Conservation (phyloP, 208 protist species). For the Leishmania major region DNA sequence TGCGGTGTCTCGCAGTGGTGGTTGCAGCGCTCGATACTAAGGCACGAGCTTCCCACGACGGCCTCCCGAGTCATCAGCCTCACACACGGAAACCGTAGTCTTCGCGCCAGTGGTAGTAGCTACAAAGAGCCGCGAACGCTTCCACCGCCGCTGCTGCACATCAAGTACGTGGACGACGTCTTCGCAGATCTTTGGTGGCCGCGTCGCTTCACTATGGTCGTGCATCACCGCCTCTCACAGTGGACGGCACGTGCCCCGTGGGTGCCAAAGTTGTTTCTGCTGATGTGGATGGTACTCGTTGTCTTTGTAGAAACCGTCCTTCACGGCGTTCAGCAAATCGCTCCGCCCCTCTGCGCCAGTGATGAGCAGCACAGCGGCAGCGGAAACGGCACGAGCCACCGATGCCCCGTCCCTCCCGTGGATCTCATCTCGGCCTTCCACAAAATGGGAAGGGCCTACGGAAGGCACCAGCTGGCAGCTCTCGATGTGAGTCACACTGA, state of each 20-base stretch:
- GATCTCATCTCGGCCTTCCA: conserved; percentile 20
- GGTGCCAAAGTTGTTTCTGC: conserved; percentile 8
- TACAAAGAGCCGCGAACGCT: not conserved
- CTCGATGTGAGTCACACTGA: conserved; percentile 58
- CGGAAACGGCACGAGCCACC: not conserved
- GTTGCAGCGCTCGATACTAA: conserved; percentile 43
- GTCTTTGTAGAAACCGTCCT: conserved; percentile 7
- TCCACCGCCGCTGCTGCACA: conserved; percentile 15
- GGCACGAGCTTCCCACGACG: conserved; percentile 38
- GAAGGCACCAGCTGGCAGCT: conserved; percentile 24
- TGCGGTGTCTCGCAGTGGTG: conserved; percentile 50
- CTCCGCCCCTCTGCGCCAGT: not conserved
- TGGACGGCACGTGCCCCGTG: not conserved
- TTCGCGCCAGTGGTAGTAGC: not conserved
- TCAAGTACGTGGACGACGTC: conserved; percentile 30
- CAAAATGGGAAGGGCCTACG: conserved; percentile 21
- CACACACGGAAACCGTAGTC: not conserved
- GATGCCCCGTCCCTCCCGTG: not conserved
- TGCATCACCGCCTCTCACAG: conserved; percentile 13
- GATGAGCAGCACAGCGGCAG: not conserved
- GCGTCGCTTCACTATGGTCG: conserved; percentile 16
- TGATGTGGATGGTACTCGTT: conserved; percentile 5
- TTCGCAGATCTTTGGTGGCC: conserved; percentile 30
- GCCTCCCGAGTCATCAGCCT: not conserved
- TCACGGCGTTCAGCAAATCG: conserved; percentile 6